A percentile compares a stretch with the other conserved stretches of the same genome.
Evolutionary conservation across 2,329 filamentous ascomycete genomes (phyloP).

Genomic region (Scedosporium boydii): DNA sequence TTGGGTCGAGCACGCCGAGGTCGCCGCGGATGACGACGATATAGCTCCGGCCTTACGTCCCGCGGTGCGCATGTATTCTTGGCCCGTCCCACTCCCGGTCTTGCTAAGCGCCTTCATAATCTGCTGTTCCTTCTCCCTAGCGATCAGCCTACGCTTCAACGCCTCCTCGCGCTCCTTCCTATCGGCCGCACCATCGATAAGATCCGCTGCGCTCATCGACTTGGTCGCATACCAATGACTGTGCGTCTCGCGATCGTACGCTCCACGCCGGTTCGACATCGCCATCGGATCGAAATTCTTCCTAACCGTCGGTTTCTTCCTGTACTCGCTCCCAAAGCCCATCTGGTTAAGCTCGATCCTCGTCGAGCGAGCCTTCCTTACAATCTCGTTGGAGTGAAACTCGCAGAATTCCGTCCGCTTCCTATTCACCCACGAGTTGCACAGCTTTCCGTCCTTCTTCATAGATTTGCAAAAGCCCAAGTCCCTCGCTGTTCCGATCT

Average conservation of each 20-base stretch:
- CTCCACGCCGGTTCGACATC: slow-evolving; percentile 10
- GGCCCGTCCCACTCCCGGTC: slow-evolving; percentile 56
- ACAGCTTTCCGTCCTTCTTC: slow-evolving; percentile 75
- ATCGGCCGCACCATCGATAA: slow-evolving; percentile 57
- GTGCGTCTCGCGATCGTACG: slow-evolving; percentile 4
- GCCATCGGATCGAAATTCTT: slow-evolving; percentile 11
- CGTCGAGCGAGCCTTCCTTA: slow-evolving; percentile 55
- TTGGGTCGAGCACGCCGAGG: background rate
- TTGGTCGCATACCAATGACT: slow-evolving; percentile 43
- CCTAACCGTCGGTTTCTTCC: slow-evolving; percentile 18
- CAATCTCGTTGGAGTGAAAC: slow-evolving; percentile 76
- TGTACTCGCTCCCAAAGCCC: slow-evolving; percentile 30
- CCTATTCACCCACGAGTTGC: slow-evolving; percentile 77
- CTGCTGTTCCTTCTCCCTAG: slow-evolving; percentile 62
- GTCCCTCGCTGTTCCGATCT: slow-evolving; percentile 77
- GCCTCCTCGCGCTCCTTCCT: slow-evolving; percentile 56
- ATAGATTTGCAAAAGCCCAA: slow-evolving; percentile 79
- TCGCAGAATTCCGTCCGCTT: slow-evolving; percentile 87
- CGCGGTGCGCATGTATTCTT: slow-evolving; percentile 53
- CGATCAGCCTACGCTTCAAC: slow-evolving; percentile 53
- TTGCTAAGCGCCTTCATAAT: slow-evolving; percentile 59
- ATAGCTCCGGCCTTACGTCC: background rate
- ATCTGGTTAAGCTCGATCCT: slow-evolving; percentile 75
- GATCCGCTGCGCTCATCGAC: slow-evolving; percentile 43
- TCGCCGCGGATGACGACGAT: background rate